Evolutionary conservation across 306 rosid species (phyloP).

Genomic region (Vicia villosa): DNA sequence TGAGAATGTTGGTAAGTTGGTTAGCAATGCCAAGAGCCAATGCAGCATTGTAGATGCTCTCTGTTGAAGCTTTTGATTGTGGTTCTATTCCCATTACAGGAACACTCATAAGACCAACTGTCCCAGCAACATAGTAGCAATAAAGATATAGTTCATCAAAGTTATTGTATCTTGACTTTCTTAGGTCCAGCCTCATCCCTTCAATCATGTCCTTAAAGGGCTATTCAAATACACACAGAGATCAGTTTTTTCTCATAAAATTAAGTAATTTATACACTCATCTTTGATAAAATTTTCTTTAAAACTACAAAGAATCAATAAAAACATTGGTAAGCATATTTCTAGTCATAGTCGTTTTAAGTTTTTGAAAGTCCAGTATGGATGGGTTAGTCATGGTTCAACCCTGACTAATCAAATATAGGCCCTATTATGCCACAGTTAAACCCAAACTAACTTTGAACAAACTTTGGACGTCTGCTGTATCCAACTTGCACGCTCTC

Average conservation of each 20-base stretch:
- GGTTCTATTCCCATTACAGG: conserved; percentile 93
- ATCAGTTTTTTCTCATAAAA: neutral
- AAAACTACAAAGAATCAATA: too few species aligned
- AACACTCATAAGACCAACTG: conserved; percentile 99
- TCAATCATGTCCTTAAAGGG: conserved; percentile 97
- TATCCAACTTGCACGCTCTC: too few species aligned
- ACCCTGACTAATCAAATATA: too few species aligned
- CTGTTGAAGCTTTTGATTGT: conserved; percentile 80
- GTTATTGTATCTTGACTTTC: conserved; percentile 80
- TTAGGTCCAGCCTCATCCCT: conserved; percentile 91
- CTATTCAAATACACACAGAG: conserved; percentile 47
- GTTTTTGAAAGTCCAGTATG: too few species aligned
- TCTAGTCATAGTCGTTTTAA: too few species aligned
- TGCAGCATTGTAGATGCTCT: conserved; percentile 84
- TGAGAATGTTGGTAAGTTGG: conserved; percentile 94
- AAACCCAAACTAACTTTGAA: too few species aligned
- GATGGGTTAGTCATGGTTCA: too few species aligned
- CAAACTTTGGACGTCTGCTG: too few species aligned
- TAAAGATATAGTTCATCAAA: conserved; percentile 93
- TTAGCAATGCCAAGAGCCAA: conserved; percentile 93
- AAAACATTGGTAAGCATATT: too few species aligned
- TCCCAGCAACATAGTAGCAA: conserved; percentile 98
- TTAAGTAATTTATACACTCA: neutral
- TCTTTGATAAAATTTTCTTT: too few species aligned
- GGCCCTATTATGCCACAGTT: too few species aligned